Conservation (phyloP, 352 stramenopile genomes). For the Phytophthora fragariae region DNA sequence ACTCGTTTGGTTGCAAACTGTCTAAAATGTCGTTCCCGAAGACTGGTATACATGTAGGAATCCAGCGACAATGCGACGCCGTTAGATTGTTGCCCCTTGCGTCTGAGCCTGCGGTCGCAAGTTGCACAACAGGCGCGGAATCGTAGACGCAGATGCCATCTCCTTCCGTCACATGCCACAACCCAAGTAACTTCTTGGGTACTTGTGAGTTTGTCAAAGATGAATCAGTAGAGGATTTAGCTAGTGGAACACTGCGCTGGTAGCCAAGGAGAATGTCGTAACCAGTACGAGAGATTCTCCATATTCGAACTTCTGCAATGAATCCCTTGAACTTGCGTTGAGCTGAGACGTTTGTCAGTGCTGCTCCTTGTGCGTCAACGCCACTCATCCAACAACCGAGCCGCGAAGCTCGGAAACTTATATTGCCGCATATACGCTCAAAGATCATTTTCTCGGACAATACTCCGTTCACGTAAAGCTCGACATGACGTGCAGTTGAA, state of each 20-base stretch:
- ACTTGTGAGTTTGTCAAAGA: conserved; percentile 17
- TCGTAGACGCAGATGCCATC: conserved; percentile 75
- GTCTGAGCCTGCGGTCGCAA: conserved; percentile 20
- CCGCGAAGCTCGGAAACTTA: conserved; percentile 63
- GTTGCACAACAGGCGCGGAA: conserved; percentile 31
- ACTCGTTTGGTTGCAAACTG: conserved; percentile 35
- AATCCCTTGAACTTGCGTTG: conserved; percentile 79
- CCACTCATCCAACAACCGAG: conserved; percentile 82
- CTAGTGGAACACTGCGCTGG: conserved; percentile 67
- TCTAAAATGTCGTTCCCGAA: conserved; percentile 56
- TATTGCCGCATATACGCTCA: conserved; percentile 44
- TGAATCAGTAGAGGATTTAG: conserved; percentile 20
- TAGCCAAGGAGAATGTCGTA: conserved; percentile 69
- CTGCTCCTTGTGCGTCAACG: conserved; percentile 44
- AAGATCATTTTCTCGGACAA: conserved; percentile 48
- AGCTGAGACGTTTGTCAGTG: conserved; percentile 38
- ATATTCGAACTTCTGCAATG: conserved; percentile 81
- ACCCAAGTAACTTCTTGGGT: conserved; percentile 46
- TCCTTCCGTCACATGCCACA: conserved; percentile 84
- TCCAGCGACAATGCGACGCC: conserved; percentile 77
- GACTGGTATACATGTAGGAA: conserved; percentile 62
- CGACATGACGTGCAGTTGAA: conserved; percentile 25
- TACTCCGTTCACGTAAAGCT: conserved; percentile 69
- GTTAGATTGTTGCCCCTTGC: conserved; percentile 48
- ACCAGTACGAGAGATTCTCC: conserved; percentile 50